These are phyloP conservation scores for Fusarium sambucinum DNA, from an alignment of 2,329 filamentous ascomycete genomes.

Conservation along the genomic window DNA sequence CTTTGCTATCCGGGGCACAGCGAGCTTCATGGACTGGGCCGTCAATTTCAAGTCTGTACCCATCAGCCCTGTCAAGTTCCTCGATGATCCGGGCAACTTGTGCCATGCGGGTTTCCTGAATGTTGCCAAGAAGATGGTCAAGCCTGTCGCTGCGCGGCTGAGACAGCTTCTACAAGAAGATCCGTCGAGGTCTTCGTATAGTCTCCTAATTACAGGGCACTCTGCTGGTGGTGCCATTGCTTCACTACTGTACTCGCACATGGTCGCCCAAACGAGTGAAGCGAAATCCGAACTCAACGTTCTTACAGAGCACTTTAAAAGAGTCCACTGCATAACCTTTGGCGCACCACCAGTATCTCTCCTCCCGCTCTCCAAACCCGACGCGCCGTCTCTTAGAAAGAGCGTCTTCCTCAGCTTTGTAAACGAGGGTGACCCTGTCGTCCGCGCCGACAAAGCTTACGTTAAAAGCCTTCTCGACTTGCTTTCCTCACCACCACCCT, in stretches of 20 bases:
- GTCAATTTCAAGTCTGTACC: conserved; percentile 82
- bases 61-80: conserved; percentile 73
- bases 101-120: conserved; percentile 85
- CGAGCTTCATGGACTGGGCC: conserved; percentile 86
- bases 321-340: conserved; percentile 87
- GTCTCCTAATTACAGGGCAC: conserved; percentile 86
- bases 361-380: conserved; percentile 73
- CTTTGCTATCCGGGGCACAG: conserved; percentile 84
- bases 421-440: conserved; percentile 88
- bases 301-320: conserved; percentile 78
- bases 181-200: conserved; percentile 72
- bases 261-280: conserved; percentile 70
- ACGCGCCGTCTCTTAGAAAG: conserved; percentile 64
- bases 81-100: conserved; percentile 81
- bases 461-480: conserved; percentile 78
- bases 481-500: conserved; percentile 68
- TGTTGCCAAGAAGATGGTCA: conserved; percentile 80
- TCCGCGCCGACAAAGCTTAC: conserved; percentile 81
- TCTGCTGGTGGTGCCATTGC: conserved; percentile 89
- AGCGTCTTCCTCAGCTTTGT: conserved; percentile 83
- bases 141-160: conserved; percentile 77
- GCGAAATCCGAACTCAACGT: conserved; percentile 76
- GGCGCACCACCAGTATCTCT: conserved; percentile 84
- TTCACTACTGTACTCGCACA: conserved; percentile 82
- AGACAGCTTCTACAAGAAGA: conserved; percentile 78